A percentile compares a stretch with the other conserved stretches of the same genome.
Evolutionary conservation across 495 filamentous ascomycete species (phyloP).

Genomic region (Neurospora sp.): DNA sequence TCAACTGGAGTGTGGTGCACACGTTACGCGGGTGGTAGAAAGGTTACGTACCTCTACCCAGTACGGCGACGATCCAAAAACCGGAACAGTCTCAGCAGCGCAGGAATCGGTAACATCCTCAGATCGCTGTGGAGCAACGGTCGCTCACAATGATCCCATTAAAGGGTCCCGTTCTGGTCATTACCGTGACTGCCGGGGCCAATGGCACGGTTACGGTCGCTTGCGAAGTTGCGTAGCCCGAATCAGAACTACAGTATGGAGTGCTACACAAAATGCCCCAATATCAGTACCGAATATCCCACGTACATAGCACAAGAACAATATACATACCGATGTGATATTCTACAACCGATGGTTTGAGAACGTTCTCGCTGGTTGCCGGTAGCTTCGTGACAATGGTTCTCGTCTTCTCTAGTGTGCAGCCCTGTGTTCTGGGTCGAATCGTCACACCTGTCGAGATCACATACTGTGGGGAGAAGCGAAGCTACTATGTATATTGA

Average conservation of each 20-base stretch:
- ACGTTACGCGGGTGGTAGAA: neutral
- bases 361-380: neutral
- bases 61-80: slow-evolving; percentile 4
- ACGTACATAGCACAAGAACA: slow-evolving; percentile 2
- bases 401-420: neutral
- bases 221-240: neutral
- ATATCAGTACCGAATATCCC: neutral
- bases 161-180: slow-evolving; percentile 10
- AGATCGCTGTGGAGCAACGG: slow-evolving; percentile 8
- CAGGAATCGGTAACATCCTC: slow-evolving; percentile 2
- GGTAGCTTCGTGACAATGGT: neutral
- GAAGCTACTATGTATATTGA: slow-evolving; percentile 6
- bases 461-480: neutral
- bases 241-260: neutral
- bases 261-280: slow-evolving; percentile 2
- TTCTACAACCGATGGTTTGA: neutral
- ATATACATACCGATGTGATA: slow-evolving; percentile 3
- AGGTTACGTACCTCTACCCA: slow-evolving; percentile 3
- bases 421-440: neutral
- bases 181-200: neutral
- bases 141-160: neutral
- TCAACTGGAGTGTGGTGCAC: neutral
- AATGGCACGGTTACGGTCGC: slow-evolving; percentile 17
- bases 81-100: slow-evolving; percentile 4
- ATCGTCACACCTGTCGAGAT: neutral